Evolutionary conservation across 176 grass and related monocot genomes (phyloP), one percentile per base, ranked within the genome.

Genomic region (Bonia amplexicaulis): DNA sequence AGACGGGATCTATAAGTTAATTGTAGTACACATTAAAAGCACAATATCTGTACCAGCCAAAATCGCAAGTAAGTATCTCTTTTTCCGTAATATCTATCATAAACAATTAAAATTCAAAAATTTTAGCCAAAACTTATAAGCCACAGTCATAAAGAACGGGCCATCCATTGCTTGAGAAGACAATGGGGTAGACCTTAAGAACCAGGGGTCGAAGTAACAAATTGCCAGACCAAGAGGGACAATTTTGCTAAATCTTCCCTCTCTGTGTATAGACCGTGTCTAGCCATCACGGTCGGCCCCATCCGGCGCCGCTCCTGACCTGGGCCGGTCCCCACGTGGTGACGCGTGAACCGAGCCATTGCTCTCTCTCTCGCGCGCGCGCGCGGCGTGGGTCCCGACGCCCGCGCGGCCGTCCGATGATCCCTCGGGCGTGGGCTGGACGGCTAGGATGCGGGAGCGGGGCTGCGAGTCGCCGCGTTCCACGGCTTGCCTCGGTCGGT

Each of bases 401-500:
- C 14, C 0, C 2, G 41, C 6, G 2, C 1, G 2, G 51, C 40
- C 80, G 67, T 72, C 25, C 1, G 80, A 83, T 83, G 80, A 73
- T 61, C 39, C 1, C 23, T 22, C 23, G 0, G 23, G 1, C 6
- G 23, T 22, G 40, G 12, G 2, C 2, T 13, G 8, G 29, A 33
- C 44, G 60, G 44, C 25, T 25, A 6, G 2, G 76, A 35, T 31
- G 14, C 2, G 12, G 4, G 7, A 2, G 25, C 26, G 69, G 61
- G 7, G 78, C 47, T 26, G 37, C 85, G 78, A 20, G 85, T 75
- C 78, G 78, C 78, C 78, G 61, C 71, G 78, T 87, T 82, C 41
- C 54, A 14, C 71, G 79, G 79, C 49, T 20, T 20, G 10, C 79
- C 79, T 88, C 14, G 64, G 71, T 62, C 22, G 3, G 27, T 20